These are phyloP conservation scores for Musa balbisiana DNA, from an alignment of 202 grass and related monocot species.

Conservation along the genomic window DNA sequence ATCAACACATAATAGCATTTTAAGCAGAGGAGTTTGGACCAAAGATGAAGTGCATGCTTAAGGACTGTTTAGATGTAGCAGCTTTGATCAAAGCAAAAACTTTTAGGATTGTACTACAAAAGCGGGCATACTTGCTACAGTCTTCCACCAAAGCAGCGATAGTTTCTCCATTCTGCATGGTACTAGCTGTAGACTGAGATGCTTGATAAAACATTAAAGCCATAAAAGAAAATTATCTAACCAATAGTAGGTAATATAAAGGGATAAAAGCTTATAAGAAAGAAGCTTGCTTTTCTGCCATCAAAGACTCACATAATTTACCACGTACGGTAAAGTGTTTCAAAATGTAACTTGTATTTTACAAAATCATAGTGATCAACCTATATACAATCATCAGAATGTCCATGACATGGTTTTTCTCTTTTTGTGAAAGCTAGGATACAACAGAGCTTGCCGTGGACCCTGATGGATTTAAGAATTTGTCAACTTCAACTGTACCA, in stretches of 20 bases:
- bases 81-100: too few relatives aligned
- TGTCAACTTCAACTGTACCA: too few relatives aligned
- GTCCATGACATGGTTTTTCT: not conserved
- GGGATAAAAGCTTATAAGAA: not conserved
- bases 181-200: not conserved
- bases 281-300: not conserved
- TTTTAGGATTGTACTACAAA: too few relatives aligned
- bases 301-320: not conserved
- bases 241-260: not conserved
- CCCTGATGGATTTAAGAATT: not conserved
- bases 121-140: too few relatives aligned
- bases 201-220: not conserved
- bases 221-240: not conserved
- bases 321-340: not conserved
- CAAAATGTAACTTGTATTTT: not conserved
- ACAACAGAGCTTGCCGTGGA: too few relatives aligned
- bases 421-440: too few relatives aligned
- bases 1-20: too few relatives aligned
- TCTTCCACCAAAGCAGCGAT: too few relatives aligned
- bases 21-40: too few relatives aligned
- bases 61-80: too few relatives aligned
- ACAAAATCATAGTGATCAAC: not conserved
- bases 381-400: not conserved
- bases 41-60: too few relatives aligned
- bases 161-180: too few relatives aligned